Evolutionary conservation across 257 asterid species (phyloP).

Genomic region (Nemophila menziesii): DNA sequence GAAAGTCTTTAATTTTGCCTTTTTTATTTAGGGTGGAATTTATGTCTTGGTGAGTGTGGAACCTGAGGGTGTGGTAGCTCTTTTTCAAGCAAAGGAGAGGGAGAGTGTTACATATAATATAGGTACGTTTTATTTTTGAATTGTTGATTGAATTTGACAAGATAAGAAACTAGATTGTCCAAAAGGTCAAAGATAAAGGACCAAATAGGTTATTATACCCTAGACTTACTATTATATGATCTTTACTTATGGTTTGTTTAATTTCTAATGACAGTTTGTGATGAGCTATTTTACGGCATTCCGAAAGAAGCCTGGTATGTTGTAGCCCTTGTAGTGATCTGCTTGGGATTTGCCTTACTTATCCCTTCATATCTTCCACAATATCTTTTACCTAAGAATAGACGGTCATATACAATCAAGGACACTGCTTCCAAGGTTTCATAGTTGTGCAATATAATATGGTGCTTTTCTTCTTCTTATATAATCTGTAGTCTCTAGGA

Average conservation of each 20-base stretch:
- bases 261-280: conserved; percentile 56
- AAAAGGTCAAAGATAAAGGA: no score
- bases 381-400: conserved; percentile 41
- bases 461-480: neutral
- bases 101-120: conserved; percentile 43
- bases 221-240: no score
- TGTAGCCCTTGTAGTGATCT: conserved; percentile 37
- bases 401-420: conserved; percentile 17
- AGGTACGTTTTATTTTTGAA: conserved; percentile 26
- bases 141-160: no score
- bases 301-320: conserved; percentile 72
- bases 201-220: no score
- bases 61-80: conserved; percentile 74
- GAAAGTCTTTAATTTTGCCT: neutral
- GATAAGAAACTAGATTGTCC: no score
- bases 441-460: conserved; percentile 15
- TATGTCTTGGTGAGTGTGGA: conserved; percentile 50
- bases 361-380: conserved; percentile 58
- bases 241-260: neutral
- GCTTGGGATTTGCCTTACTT: conserved; percentile 48
- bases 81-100: conserved; percentile 50
- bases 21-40: conserved; percentile 32
- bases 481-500: no score
- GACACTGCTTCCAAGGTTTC: conserved; percentile 37
- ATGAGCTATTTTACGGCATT: conserved; percentile 67